Evolutionary conservation across 176 grass and related monocot species (phyloP).

Genomic region (Microstegium vimineum): DNA sequence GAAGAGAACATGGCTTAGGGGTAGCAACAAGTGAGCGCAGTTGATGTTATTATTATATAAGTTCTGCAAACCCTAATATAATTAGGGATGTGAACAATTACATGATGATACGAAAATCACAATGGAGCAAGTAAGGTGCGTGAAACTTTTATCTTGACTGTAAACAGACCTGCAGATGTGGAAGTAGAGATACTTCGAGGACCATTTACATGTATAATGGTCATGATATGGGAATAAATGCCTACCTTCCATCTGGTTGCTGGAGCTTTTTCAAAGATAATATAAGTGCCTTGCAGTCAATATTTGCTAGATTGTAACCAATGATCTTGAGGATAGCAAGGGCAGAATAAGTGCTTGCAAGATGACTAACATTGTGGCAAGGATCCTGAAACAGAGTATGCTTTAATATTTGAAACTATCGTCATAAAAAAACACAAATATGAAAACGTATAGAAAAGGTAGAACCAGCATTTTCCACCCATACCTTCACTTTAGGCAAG

Average conservation of each 20-base stretch:
- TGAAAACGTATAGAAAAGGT: not conserved
- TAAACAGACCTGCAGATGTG: not conserved
- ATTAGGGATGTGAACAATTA: constrained; percentile 4
- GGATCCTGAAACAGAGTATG: constrained; percentile 40
- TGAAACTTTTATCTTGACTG: not conserved
- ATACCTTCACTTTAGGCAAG: constrained; percentile 27
- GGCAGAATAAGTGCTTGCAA: constrained; percentile 90
- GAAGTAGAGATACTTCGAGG: not conserved
- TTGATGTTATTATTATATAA: no score
- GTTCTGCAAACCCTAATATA: not conserved
- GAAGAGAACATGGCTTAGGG: not conserved
- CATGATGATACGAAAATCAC: not conserved
- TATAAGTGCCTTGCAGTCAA: constrained; percentile 56
- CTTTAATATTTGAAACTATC: not conserved
- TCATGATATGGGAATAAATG: not conserved
- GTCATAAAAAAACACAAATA: constrained; percentile 2
- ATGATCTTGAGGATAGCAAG: constrained; percentile 78
- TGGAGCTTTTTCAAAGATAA: constrained; percentile 80
- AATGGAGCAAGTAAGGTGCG: not conserved
- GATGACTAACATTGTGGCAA: constrained; percentile 65
- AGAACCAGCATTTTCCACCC: not conserved
- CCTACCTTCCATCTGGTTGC: constrained; percentile 85
- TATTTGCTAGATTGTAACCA: constrained; percentile 57
- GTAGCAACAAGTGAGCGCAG: not conserved
- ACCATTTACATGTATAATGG: not conserved